phyloP scores from a whole-genome alignment of 1,284 basidiomycete species.

The Naganishia sp. region DNA sequence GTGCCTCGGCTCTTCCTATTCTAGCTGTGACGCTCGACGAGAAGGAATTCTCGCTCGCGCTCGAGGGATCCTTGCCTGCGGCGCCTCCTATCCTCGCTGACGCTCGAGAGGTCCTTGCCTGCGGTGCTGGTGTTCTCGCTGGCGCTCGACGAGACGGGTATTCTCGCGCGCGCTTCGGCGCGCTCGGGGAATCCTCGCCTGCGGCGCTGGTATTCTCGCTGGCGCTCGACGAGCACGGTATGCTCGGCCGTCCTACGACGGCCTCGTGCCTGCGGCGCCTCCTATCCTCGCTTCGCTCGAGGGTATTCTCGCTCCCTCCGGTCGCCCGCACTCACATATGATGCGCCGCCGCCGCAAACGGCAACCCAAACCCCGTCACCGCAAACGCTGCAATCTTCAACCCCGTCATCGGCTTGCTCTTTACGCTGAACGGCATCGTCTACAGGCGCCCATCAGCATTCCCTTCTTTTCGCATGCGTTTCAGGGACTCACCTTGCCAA shows the following conservation, averaged over 20 bases:
- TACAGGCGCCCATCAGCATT: background rate
- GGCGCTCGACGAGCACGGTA: background rate
- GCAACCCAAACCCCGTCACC: constrained; percentile 30
- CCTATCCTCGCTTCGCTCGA: background rate
- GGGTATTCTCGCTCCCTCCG: background rate
- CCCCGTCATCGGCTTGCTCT: constrained; percentile 24
- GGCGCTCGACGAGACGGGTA: background rate
- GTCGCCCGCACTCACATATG: constrained; percentile 29
- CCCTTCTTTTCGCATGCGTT: background rate
- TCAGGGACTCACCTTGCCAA: constrained; percentile 32
- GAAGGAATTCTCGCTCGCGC: too few species aligned
- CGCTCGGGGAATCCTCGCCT: background rate
- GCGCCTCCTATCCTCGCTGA: too few species aligned
- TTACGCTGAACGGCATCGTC: constrained; percentile 31
- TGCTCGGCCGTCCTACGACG: background rate
- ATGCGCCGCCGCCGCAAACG: constrained; percentile 30
- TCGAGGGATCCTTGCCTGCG: too few species aligned
- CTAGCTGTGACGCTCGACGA: too few species aligned
- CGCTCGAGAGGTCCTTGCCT: too few species aligned
- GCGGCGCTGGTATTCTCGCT: background rate
- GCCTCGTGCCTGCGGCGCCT: background rate
- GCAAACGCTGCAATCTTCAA: constrained; percentile 26
- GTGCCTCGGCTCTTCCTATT: too few species aligned
- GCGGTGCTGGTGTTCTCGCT: too few species aligned
- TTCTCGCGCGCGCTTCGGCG: background rate